Evolutionary conservation across 805 yeast species (phyloP).

Genomic region (Myxozyma mucilagina): DNA sequence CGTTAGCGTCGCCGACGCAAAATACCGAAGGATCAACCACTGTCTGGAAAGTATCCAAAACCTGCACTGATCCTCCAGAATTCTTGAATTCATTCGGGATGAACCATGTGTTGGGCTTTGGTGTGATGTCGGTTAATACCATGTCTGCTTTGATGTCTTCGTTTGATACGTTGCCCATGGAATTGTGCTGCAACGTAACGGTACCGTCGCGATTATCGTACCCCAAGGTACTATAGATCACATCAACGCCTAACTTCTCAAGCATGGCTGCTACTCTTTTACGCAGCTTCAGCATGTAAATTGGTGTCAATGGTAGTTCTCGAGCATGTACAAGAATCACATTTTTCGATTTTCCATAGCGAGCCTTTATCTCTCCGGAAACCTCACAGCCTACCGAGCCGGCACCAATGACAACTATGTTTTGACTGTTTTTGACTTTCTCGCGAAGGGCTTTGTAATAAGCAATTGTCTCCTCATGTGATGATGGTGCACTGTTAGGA

Average conservation of each 20-base stretch:
- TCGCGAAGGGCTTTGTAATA: constrained; percentile 16
- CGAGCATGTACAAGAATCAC: constrained; percentile 37
- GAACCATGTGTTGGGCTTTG: constrained; percentile 1
- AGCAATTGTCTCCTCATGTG: not conserved
- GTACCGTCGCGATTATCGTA: constrained; percentile 12
- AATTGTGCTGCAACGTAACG: constrained; percentile 1
- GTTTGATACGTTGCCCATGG: not conserved
- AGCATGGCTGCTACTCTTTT: constrained; percentile 24
- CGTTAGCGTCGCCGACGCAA: constrained; percentile 15
- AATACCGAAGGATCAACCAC: not conserved
- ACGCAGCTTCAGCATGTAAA: constrained; percentile 12
- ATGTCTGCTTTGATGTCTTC: constrained; percentile 9
- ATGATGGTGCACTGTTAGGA: constrained; percentile 5
- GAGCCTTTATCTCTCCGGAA: constrained; percentile 49
- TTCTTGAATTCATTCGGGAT: constrained; percentile 10
- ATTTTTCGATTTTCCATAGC: constrained; percentile 40
- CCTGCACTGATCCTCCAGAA: not conserved
- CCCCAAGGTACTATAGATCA: constrained; percentile 14
- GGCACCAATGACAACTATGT: constrained; percentile 51
- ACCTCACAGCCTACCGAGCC: constrained; percentile 56
- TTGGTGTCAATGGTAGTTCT: constrained; percentile 17
- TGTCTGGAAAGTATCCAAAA: not conserved
- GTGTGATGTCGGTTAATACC: constrained; percentile 1
- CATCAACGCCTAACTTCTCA: constrained; percentile 26
- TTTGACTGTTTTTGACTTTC: constrained; percentile 41